phyloP scores from a whole-genome alignment of 2,329 filamentous ascomycete genomes.

The Sporothrix luriei region DNA sequence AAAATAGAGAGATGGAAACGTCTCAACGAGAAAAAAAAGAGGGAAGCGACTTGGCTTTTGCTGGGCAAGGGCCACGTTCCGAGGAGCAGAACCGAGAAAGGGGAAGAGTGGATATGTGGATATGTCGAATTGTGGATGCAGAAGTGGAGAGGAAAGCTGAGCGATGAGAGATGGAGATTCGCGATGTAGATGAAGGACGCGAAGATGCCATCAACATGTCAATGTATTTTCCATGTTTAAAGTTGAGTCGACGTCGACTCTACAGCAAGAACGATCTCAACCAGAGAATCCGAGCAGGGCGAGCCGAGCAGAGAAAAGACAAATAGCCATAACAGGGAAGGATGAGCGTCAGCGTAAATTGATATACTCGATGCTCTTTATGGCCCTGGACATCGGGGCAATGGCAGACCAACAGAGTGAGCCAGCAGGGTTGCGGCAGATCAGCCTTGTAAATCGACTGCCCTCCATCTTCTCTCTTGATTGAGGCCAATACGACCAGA shows the following conservation, averaged over 20 bases:
- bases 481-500: not conserved
- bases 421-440: not conserved
- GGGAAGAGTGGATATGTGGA: not conserved
- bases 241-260: too few species aligned
- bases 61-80: slow-evolving; percentile 22
- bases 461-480: slow-evolving; percentile 1
- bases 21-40: not conserved
- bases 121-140: not conserved
- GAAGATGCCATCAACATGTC: not conserved
- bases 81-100: slow-evolving; percentile 22
- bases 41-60: slow-evolving; percentile 17
- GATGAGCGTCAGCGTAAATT: not conserved
- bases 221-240: not conserved
- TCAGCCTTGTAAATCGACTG: not conserved
- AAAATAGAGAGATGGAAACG: not conserved
- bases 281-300: not conserved
- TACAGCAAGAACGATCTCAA: not conserved
- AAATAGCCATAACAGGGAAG: not conserved
- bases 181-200: not conserved
- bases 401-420: not conserved
- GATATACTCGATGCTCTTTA: not conserved
- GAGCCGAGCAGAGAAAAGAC: not conserved
- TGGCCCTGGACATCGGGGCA: not conserved
- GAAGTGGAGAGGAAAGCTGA: not conserved
- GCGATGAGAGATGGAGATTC: not conserved